These are phyloP conservation scores for Bipolaris zeicola DNA, from an alignment of 2,329 filamentous ascomycete genomes.

Conservation along the genomic window DNA sequence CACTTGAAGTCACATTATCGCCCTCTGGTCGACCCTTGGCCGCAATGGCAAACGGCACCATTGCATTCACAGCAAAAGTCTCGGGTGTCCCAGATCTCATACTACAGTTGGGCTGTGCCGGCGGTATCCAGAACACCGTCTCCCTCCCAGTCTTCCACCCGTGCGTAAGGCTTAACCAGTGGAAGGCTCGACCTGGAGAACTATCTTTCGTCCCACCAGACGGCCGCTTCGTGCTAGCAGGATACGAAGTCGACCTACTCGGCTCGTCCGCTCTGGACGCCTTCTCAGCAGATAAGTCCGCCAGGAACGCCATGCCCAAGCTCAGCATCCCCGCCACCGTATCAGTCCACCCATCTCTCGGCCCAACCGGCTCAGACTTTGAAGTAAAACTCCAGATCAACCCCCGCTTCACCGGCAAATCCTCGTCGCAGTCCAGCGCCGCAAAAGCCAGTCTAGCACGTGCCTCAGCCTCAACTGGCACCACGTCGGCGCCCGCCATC, in stretches of 20 bases:
- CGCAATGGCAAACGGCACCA: slow-evolving; percentile 87
- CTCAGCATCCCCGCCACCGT: slow-evolving; percentile 82
- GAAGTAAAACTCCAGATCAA: slow-evolving; percentile 79
- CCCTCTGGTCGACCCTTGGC: slow-evolving; percentile 87
- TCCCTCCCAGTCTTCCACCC: slow-evolving; percentile 95
- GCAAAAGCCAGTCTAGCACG: slow-evolving; percentile 29
- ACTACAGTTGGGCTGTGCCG: slow-evolving; percentile 75
- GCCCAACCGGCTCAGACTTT: slow-evolving; percentile 78
- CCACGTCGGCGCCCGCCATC: slow-evolving; percentile 54
- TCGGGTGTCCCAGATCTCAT: slow-evolving; percentile 92
- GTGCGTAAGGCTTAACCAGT: slow-evolving; percentile 86
- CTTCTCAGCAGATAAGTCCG: slow-evolving; percentile 33
- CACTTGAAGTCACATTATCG: slow-evolving; percentile 82
- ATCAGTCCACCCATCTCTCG: slow-evolving; percentile 81
- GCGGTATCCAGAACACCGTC: slow-evolving; percentile 73
- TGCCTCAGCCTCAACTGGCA: slow-evolving; percentile 36
- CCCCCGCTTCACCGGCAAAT: slow-evolving; percentile 52
- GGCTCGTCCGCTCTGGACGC: slow-evolving; percentile 63
- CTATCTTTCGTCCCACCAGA: slow-evolving; percentile 97
- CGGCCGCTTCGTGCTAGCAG: slow-evolving; percentile 88
- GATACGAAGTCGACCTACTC: slow-evolving; percentile 91
- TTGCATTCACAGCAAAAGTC: slow-evolving; percentile 93
- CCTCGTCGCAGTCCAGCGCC: slow-evolving; percentile 47
- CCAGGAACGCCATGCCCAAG: slow-evolving; percentile 49
- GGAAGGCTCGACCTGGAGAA: slow-evolving; percentile 86